phyloP scores from a whole-genome alignment of 1,284 basidiomycete species.

The Heliocybe sulcata region DNA sequence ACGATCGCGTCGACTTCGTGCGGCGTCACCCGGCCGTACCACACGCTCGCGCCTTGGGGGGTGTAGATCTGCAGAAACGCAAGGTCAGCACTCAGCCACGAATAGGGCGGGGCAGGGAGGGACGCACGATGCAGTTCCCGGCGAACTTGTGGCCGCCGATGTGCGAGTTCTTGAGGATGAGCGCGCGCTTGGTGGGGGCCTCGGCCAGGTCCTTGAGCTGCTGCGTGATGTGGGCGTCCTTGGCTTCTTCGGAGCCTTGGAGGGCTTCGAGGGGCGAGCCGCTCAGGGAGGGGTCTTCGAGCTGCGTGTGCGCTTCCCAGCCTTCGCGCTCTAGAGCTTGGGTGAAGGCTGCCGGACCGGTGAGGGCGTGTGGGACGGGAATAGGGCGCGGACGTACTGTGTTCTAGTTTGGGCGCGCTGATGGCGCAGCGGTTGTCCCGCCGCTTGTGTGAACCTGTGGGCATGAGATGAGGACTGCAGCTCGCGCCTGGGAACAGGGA shows the following conservation, averaged over 20 bases:
- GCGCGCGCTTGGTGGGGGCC: slow-evolving; percentile 43
- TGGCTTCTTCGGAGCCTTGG: slow-evolving; percentile 30
- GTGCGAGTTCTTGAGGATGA: slow-evolving; percentile 84
- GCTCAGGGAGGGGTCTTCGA: slow-evolving; percentile 57
- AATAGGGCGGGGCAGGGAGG: slow-evolving; percentile 8
- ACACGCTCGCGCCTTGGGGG: slow-evolving; percentile 77
- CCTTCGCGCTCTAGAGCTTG: slow-evolving; percentile 54
- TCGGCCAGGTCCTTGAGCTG: slow-evolving; percentile 17
- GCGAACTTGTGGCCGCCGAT: slow-evolving; percentile 89
- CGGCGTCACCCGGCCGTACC: slow-evolving; percentile 91
- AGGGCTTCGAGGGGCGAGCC: slow-evolving; percentile 50
- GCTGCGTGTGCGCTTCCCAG: slow-evolving; percentile 70
- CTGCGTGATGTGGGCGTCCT: slow-evolving; percentile 33
- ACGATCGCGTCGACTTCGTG: slow-evolving; percentile 86
- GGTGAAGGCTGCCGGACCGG: slow-evolving; percentile 42
- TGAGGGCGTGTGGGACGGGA: neutral
- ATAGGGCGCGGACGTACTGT: slow-evolving; percentile 33
- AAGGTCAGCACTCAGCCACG: slow-evolving; percentile 4
- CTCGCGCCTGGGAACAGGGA: neutral
- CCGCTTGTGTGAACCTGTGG: slow-evolving; percentile 81
- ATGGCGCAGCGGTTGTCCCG: slow-evolving; percentile 88
- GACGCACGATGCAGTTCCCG: slow-evolving; percentile 81
- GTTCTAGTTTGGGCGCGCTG: slow-evolving; percentile 77
- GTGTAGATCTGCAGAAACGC: slow-evolving; percentile 62
- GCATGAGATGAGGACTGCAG: neutral